phyloP scores from a whole-genome alignment of 2,329 filamentous ascomycete genomes.

The Venturia nashicola region DNA sequence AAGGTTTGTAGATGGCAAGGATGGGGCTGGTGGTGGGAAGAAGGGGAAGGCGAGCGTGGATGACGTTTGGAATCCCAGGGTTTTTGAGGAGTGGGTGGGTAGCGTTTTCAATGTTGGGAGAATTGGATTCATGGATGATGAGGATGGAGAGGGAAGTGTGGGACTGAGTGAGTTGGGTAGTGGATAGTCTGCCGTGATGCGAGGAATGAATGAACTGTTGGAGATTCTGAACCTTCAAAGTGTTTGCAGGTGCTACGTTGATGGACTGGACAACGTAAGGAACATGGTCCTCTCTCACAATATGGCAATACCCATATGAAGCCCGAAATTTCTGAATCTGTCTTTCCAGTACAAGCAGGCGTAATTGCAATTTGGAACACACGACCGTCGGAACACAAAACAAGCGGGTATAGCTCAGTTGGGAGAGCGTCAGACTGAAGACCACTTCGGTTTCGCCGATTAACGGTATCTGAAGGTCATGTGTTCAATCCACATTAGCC shows the following conservation, averaged over 20 bases:
- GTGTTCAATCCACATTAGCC: neutral
- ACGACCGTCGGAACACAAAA: no score
- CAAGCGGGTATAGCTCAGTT: slow-evolving; percentile 1
- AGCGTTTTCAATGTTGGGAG: slow-evolving; percentile 45
- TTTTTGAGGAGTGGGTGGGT: slow-evolving; percentile 51
- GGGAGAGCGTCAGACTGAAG: slow-evolving; percentile 3
- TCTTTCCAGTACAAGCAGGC: no score
- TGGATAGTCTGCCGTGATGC: neutral
- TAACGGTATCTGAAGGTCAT: neutral
- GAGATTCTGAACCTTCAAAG: no score
- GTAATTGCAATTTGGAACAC: no score
- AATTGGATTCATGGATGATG: slow-evolving; percentile 19
- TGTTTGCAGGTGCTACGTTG: no score
- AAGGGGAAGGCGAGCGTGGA: slow-evolving; percentile 51
- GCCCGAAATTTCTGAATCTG: no score
- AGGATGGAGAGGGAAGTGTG: slow-evolving; percentile 17
- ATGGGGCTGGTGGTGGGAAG: slow-evolving; percentile 23
- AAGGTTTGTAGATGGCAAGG: slow-evolving; percentile 28
- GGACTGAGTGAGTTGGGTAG: slow-evolving; percentile 15
- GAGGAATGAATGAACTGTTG: neutral
- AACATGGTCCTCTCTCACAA: no score
- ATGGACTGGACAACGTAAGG: no score
- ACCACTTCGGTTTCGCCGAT: neutral
- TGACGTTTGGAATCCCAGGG: slow-evolving; percentile 52
- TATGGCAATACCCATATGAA: no score